Percentiles rank a stretch among this genome's conserved stretches.
phyloP scores from a whole-genome alignment of 352 stramenopile species.

The Phytopythium ostracodes region DNA sequence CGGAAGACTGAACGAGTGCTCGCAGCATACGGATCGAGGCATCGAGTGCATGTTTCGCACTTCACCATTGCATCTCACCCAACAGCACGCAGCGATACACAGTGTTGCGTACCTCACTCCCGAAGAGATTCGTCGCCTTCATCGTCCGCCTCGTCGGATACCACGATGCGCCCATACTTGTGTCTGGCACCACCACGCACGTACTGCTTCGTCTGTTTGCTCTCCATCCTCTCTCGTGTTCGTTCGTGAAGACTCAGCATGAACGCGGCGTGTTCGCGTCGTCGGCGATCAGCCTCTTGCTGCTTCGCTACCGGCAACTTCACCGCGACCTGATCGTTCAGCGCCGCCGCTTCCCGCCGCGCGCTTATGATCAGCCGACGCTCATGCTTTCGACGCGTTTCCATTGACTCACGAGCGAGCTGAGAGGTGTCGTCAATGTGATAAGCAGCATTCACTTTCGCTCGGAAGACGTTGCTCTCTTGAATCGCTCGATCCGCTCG shows the following conservation, averaged over 20 bases:
- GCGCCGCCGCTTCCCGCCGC: slow-evolving; percentile 14
- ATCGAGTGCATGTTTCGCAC: background rate
- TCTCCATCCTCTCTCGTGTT: background rate
- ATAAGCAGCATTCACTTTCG: slow-evolving; percentile 26
- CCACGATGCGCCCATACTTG: background rate
- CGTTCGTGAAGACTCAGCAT: slow-evolving; percentile 3
- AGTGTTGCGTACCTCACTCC: background rate
- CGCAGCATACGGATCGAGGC: background rate
- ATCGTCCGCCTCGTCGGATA: background rate
- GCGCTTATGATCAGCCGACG: slow-evolving; percentile 16
- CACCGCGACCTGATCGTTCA: slow-evolving; percentile 13
- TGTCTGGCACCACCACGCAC: background rate
- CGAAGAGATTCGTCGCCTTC: background rate
- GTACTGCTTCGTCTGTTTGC: background rate
- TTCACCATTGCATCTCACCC: background rate
- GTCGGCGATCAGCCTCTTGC: slow-evolving; percentile 15
- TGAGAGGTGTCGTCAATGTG: slow-evolving; percentile 12
- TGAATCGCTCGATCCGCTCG: slow-evolving; percentile 31
- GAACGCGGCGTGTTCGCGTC: slow-evolving; percentile 18
- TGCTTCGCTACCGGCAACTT: slow-evolving; percentile 12
- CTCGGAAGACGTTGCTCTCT: slow-evolving; percentile 33
- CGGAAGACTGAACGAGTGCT: background rate
- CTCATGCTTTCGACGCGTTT: slow-evolving; percentile 14
- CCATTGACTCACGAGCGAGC: slow-evolving; percentile 1
- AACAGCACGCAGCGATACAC: too few relatives aligned